phyloP scores from a whole-genome alignment of 257 asterid genomes.

The Solanum tacnaense region DNA sequence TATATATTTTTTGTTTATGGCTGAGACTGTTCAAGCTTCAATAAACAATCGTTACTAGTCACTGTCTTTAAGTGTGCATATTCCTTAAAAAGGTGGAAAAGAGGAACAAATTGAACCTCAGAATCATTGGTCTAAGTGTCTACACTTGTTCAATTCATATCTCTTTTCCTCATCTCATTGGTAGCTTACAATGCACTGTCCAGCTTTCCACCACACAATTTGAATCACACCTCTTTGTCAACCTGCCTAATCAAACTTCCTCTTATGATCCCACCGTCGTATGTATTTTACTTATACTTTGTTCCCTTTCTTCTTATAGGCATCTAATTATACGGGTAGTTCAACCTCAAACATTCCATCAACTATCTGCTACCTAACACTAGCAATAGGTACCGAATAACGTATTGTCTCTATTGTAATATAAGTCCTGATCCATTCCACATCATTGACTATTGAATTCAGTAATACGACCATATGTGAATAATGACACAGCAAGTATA shows the following conservation, averaged over 20 bases:
- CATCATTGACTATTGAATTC: not conserved
- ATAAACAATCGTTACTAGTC: not conserved
- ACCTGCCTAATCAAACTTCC: not conserved
- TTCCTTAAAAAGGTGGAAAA: not conserved
- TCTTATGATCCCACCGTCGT: not conserved
- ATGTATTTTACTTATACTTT: not conserved
- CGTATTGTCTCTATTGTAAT: not conserved
- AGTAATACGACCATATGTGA: not conserved
- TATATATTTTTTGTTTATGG: not conserved
- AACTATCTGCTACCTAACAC: not conserved
- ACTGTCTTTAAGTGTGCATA: not conserved
- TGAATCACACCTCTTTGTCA: not conserved
- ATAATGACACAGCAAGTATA: not conserved
- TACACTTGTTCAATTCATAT: not conserved
- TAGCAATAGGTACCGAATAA: not conserved
- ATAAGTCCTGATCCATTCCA: not conserved
- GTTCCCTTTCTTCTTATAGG: not conserved
- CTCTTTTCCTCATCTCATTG: not conserved
- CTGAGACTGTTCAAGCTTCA: not conserved
- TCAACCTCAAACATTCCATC: not conserved
- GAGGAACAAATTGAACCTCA: not conserved
- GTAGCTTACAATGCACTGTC: not conserved
- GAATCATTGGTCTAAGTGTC: not conserved
- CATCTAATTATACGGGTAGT: not conserved
- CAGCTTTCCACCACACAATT: not conserved